A percentile compares a stretch with the other conserved stretches of the same genome.
These are phyloP conservation scores for Puccinia triticina DNA, from an alignment of 1,284 basidiomycete genomes.

Conservation along the genomic window DNA sequence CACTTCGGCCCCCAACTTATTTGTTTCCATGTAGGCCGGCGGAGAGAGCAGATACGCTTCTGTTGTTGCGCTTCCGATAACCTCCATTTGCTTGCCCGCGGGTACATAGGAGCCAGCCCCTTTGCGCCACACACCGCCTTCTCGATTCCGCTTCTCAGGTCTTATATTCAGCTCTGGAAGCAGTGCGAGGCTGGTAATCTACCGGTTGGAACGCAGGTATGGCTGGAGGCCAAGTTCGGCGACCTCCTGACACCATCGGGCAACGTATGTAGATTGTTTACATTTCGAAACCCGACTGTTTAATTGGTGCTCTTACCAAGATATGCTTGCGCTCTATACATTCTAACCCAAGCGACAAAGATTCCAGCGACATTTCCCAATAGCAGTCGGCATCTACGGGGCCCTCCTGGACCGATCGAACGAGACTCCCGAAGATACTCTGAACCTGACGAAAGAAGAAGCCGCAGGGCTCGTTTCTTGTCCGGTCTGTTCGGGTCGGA, in stretches of 20 bases:
- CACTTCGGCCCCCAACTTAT: no score
- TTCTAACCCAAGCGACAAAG: neutral
- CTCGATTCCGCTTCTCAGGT: neutral
- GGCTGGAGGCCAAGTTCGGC: neutral
- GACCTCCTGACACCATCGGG: neutral
- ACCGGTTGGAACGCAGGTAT: neutral
- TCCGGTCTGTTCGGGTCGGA: neutral
- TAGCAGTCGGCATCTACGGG: no score
- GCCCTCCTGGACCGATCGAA: no score
- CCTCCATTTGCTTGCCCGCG: neutral
- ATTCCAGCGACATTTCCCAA: neutral
- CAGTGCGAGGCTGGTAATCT: neutral
- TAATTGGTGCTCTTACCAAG: no score
- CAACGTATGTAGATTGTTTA: neutral
- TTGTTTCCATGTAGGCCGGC: neutral
- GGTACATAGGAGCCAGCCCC: neutral
- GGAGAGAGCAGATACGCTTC: neutral
- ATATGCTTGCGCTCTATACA: no score
- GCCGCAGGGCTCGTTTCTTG: neutral
- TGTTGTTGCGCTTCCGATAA: neutral
- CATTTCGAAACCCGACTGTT: neutral
- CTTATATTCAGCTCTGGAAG: neutral
- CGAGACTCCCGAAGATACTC: neutral
- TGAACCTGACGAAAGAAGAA: neutral
- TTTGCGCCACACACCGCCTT: neutral